Evolutionary conservation across 495 filamentous ascomycete genomes (phyloP).

Genomic region (Penicillium chermesinum): DNA sequence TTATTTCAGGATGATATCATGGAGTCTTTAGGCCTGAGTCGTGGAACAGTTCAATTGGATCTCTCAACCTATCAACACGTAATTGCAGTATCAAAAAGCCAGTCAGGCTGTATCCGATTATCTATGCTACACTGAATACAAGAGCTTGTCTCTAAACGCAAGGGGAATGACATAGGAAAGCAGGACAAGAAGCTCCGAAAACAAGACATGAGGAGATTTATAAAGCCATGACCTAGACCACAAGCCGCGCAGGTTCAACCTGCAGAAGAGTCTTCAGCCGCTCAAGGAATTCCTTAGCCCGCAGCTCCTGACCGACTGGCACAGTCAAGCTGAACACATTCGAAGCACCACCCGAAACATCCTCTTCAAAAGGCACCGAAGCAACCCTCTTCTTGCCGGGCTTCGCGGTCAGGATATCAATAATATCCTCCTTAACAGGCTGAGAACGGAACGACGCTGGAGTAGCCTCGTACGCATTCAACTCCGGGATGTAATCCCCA

Average conservation of each 20-base stretch:
- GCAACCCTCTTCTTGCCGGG: constrained; percentile 26
- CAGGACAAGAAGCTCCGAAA: constrained; percentile 12
- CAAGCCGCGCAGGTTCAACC: constrained; percentile 71
- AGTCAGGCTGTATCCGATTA: constrained; percentile 23
- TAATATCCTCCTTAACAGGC: constrained; percentile 53
- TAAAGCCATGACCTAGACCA: constrained; percentile 41
- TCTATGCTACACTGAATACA: constrained; percentile 34
- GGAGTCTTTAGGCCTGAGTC: neutral
- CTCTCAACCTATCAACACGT: neutral
- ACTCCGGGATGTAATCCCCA: constrained; percentile 66
- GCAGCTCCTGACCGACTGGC: constrained; percentile 67
- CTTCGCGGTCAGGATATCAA: constrained; percentile 67
- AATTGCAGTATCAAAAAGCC: neutral
- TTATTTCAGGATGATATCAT: constrained; percentile 6
- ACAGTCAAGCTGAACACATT: constrained; percentile 81
- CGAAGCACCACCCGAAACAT: constrained; percentile 37
- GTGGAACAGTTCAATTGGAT: neutral
- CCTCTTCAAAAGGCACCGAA: constrained; percentile 12
- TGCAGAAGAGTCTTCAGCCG: constrained; percentile 78
- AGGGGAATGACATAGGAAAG: constrained; percentile 14
- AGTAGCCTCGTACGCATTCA: constrained; percentile 52
- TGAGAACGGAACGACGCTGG: constrained; percentile 20
- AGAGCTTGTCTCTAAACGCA: constrained; percentile 9
- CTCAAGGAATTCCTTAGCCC: constrained; percentile 75
- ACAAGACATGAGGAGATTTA: constrained; percentile 7